phyloP scores from a whole-genome alignment of 768 basidiomycete genomes.

The Symmetrospora coprosmae region DNA sequence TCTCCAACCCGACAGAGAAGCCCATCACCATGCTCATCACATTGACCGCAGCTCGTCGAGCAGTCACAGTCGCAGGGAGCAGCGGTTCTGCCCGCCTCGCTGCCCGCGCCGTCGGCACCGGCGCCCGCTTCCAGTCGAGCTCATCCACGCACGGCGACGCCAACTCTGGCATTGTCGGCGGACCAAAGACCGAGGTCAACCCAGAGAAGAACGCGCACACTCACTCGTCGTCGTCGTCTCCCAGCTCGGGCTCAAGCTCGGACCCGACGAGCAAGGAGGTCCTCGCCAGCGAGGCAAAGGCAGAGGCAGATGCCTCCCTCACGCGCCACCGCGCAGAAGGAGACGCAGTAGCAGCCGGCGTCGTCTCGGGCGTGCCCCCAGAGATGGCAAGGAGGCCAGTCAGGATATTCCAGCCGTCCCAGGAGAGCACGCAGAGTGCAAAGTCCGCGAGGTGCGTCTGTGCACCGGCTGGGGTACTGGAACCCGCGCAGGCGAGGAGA shows the following conservation, averaged over 20 bases:
- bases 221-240: background rate
- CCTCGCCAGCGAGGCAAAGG: background rate
- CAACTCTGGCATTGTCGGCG: too few species aligned
- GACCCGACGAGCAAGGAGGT: slow-evolving; percentile 3
- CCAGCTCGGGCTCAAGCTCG: background rate
- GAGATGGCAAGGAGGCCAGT: slow-evolving; percentile 4
- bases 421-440: background rate
- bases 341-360: background rate
- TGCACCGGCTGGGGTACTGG: background rate
- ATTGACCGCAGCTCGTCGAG: too few species aligned
- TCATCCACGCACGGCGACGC: too few species aligned
- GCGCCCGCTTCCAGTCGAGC: too few species aligned
- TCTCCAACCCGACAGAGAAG: too few species aligned
- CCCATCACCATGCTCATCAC: too few species aligned
- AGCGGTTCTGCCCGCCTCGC: too few species aligned
- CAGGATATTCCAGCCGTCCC: background rate
- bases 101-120: too few species aligned
- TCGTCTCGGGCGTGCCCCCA: background rate
- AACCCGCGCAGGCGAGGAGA: too few species aligned
- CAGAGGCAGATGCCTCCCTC: slow-evolving; percentile 1
- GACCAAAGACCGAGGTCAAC: too few species aligned
- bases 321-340: slow-evolving; percentile 9
- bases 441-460: background rate
- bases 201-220: too few species aligned
- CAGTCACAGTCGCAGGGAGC: too few species aligned